Conservation (phyloP, 2,329 filamentous ascomycete species). For the Curvularia verruculosa region DNA sequence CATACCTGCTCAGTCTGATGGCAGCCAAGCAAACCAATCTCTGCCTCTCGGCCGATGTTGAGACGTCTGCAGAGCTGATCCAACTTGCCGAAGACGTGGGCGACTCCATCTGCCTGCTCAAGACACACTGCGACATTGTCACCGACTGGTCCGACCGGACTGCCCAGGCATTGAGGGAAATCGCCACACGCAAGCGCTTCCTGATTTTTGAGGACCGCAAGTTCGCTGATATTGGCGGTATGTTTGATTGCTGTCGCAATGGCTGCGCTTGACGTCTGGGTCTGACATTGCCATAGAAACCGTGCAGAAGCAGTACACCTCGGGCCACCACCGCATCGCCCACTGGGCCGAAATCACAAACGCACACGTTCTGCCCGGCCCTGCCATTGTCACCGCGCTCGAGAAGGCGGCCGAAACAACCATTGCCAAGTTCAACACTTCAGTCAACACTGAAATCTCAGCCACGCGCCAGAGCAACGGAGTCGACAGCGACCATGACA, state of each 20-base stretch:
- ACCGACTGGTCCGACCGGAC: slow-evolving; percentile 65
- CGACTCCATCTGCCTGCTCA: slow-evolving; percentile 65
- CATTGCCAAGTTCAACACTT: slow-evolving; percentile 57
- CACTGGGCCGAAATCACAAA: slow-evolving; percentile 61
- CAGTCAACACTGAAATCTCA: slow-evolving; percentile 58
- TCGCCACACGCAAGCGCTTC: slow-evolving; percentile 58
- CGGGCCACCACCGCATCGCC: slow-evolving; percentile 58
- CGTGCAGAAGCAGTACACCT: slow-evolving; percentile 61
- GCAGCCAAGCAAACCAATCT: slow-evolving; percentile 59
- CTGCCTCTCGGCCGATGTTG: slow-evolving; percentile 64
- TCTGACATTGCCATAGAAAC: slow-evolving; percentile 50
- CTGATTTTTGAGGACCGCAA: slow-evolving; percentile 62
- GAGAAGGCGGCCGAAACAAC: slow-evolving; percentile 56
- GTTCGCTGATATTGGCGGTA: slow-evolving; percentile 63
- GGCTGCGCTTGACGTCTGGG: not conserved
- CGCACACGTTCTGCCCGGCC: slow-evolving; percentile 60
- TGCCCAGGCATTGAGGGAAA: slow-evolving; percentile 55
- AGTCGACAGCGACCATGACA: slow-evolving; percentile 31
- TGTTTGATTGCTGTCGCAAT: slow-evolving; percentile 28
- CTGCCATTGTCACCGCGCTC: slow-evolving; percentile 58
- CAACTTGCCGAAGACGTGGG: slow-evolving; percentile 64
- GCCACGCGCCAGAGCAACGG: slow-evolving; percentile 44
- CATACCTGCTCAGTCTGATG: slow-evolving; percentile 57
- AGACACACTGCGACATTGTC: slow-evolving; percentile 67
- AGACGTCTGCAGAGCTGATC: slow-evolving; percentile 61